Evolutionary conservation across 2,329 filamentous ascomycete species (phyloP).

Genomic region (Verticillium albo-atrum): DNA sequence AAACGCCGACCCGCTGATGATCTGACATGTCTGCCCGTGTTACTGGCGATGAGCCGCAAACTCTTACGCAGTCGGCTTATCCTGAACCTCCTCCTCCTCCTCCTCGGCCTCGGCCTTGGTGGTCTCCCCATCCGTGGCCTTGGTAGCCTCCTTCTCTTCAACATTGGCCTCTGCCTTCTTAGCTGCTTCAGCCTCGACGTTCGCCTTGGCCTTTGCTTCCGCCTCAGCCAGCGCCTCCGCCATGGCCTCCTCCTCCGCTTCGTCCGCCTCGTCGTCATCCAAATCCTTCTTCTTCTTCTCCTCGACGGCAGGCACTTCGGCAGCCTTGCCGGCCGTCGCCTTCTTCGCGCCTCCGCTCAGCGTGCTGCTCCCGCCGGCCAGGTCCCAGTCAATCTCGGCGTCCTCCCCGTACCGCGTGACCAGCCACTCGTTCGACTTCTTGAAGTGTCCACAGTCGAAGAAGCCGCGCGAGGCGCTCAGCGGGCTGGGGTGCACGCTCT

Average conservation of each 20-base stretch:
- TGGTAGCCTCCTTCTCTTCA: conserved; percentile 16
- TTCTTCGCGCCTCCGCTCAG: conserved; percentile 6
- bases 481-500: conserved; percentile 90
- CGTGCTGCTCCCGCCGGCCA: conserved; percentile 25
- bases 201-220: conserved; percentile 5
- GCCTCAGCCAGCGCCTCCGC: neutral
- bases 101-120: conserved; percentile 14
- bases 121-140: conserved; percentile 16
- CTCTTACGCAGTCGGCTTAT: neutral
- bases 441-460: conserved; percentile 79
- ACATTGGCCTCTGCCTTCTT: conserved; percentile 15
- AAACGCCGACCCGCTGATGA: neutral
- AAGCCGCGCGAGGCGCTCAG: conserved; percentile 79
- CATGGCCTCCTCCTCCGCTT: conserved; percentile 8
- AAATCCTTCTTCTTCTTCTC: conserved; percentile 8
- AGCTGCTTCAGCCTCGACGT: conserved; percentile 19
- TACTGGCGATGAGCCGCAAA: neutral
- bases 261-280: conserved; percentile 7
- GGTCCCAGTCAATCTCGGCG: conserved; percentile 80
- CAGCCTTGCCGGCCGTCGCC: conserved; percentile 6
- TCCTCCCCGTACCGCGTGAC: conserved; percentile 71
- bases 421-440: conserved; percentile 81
- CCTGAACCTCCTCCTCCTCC: conserved; percentile 8
- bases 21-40: neutral
- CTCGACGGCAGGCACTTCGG: conserved; percentile 9